These are phyloP conservation scores for Curvularia verruculosa DNA, from an alignment of 2,329 filamentous ascomycete genomes.

Conservation along the genomic window DNA sequence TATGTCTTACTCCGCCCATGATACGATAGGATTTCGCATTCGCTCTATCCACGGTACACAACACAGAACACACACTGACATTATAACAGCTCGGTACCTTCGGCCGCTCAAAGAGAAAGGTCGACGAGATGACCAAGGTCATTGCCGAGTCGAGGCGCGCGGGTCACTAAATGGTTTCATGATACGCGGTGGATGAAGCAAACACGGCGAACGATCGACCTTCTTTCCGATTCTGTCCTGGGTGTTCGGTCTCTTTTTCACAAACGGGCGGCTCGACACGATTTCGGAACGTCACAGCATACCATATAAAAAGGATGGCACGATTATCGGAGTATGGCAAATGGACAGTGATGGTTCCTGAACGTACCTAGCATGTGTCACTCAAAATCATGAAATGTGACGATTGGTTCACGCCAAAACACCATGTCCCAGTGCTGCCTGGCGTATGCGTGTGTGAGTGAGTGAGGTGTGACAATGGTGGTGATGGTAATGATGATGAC, in stretches of 20 bases:
- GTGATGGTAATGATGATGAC: constrained; percentile 3
- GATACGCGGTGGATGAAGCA: constrained; percentile 32
- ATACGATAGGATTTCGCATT: constrained; percentile 4
- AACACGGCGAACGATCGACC: constrained; percentile 31
- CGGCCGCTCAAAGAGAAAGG: constrained; percentile 98
- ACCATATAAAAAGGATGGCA: constrained; percentile 36
- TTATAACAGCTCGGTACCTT: constrained; percentile 85
- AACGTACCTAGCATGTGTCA: constrained; percentile 44
- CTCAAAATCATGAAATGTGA: constrained; percentile 47
- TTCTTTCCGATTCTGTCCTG: constrained; percentile 43
- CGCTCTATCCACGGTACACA: constrained; percentile 1
- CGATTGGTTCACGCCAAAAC: constrained; percentile 45
- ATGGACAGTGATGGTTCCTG: constrained; percentile 34
- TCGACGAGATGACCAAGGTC: constrained; percentile 97
- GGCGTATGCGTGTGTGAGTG: constrained; percentile 4
- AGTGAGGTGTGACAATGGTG: constrained; percentile 2
- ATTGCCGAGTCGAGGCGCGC: constrained; percentile 92
- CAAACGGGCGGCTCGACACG: constrained; percentile 35
- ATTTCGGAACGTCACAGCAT: constrained; percentile 38
- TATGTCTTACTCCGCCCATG: constrained; percentile 57
- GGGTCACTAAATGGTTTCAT: constrained; percentile 63
- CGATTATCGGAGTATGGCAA: constrained; percentile 43
- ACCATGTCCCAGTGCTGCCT: constrained; percentile 3
- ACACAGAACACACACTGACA: constrained; percentile 35
- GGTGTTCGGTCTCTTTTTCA: constrained; percentile 45